Conservation (phyloP, 495 filamentous ascomycete genomes). For the Penicillium macrosclerotiorum region DNA sequence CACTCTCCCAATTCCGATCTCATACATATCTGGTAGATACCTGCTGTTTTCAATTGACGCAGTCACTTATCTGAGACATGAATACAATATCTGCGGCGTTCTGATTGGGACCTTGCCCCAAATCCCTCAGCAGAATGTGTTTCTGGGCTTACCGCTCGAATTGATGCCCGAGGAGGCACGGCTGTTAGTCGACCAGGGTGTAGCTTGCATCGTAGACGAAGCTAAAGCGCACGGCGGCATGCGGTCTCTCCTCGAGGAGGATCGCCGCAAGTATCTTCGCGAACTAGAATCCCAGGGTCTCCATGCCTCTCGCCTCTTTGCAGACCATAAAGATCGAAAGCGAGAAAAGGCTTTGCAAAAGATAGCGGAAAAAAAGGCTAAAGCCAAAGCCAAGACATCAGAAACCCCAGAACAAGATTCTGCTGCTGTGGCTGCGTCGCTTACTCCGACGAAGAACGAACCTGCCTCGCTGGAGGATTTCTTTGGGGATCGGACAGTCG, state of each 20-base stretch:
- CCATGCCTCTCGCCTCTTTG: conserved; percentile 39
- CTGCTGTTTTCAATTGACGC: conserved; percentile 84
- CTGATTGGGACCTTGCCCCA: conserved; percentile 86
- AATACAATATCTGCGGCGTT: conserved; percentile 84
- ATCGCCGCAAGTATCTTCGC: conserved; percentile 48
- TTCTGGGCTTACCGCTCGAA: conserved; percentile 83
- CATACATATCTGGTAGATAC: conserved; percentile 75
- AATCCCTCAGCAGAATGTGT: conserved; percentile 90
- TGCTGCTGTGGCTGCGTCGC: no score
- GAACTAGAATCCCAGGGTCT: conserved; percentile 46
- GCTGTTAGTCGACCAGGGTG: conserved; percentile 75
- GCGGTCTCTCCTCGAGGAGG: conserved; percentile 52
- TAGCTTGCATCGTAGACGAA: conserved; percentile 80
- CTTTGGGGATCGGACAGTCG: conserved; percentile 34
- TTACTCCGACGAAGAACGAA: conserved; percentile 5
- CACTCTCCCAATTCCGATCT: conserved; percentile 72
- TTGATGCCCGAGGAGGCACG: conserved; percentile 88
- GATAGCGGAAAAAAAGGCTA: conserved; percentile 38
- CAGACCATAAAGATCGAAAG: conserved; percentile 39
- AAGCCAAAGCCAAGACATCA: conserved; percentile 15
- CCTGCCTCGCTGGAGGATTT: conserved; percentile 33
- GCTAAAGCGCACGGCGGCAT: conserved; percentile 62
- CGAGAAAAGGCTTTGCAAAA: conserved; percentile 42
- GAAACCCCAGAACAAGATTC: conserved; percentile 7
- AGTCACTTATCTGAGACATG: conserved; percentile 74